phyloP scores from a whole-genome alignment of 805 yeast species.

The Grigorovia jiainica region DNA sequence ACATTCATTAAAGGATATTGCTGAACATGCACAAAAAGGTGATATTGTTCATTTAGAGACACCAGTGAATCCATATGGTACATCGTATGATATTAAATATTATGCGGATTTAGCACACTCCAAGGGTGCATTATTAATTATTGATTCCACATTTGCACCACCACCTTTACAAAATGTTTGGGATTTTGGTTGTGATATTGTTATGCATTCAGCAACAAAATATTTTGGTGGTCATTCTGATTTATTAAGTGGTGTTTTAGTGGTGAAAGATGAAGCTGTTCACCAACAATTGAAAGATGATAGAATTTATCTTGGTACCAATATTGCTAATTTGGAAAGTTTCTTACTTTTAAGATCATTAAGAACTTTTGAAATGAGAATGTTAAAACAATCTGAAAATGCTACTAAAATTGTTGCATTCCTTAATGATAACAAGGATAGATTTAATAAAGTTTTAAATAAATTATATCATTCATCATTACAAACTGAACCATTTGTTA shows the following conservation, averaged over 20 bases:
- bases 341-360: conserved; percentile 68
- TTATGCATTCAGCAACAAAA: conserved; percentile 91
- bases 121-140: conserved; percentile 60
- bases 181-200: conserved; percentile 72
- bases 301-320: conserved; percentile 67
- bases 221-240: conserved; percentile 96
- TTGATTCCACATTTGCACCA: conserved; percentile 91
- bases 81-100: conserved; percentile 48
- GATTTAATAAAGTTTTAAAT: conserved; percentile 38
- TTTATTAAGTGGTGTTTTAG: conserved; percentile 69
- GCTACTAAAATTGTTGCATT: conserved; percentile 54
- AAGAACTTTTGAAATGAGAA: conserved; percentile 69
- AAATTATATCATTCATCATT: conserved; percentile 63
- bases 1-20: conserved; percentile 43
- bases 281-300: conserved; percentile 45
- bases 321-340: conserved; percentile 67
- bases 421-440: conserved; percentile 40
- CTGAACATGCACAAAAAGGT: conserved; percentile 38
- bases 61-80: conserved; percentile 81
- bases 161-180: conserved; percentile 82
- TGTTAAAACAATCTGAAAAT: conserved; percentile 52
- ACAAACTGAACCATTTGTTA: conserved; percentile 61
- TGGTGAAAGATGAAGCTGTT: conserved; percentile 46
- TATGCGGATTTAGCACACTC: conserved; percentile 66
- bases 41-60: conserved; percentile 81